Conservation (phyloP, 2,329 filamentous ascomycete genomes). For the Fusarium xylarioides region DNA sequence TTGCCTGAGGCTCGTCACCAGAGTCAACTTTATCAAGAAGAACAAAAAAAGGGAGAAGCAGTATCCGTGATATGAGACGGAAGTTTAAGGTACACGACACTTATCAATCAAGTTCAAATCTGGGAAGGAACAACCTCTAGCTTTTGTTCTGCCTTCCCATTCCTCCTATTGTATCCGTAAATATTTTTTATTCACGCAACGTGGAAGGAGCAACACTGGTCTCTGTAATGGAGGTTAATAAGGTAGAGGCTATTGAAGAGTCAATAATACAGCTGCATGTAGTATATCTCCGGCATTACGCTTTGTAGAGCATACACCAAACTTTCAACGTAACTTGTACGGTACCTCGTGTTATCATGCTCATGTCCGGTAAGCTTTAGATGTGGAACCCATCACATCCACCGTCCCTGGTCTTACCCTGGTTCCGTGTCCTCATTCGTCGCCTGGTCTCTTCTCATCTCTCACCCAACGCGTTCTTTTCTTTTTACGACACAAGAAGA, state of each 20-base stretch:
- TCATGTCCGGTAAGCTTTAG: conserved; percentile 33
- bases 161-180: not conserved
- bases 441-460: conserved; percentile 38
- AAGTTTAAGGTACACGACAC: not conserved
- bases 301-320: conserved; percentile 20
- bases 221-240: not conserved
- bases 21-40: not conserved
- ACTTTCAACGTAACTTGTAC: conserved; percentile 18
- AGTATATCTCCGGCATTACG: not conserved
- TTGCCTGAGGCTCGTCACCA: not conserved
- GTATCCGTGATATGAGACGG: not conserved
- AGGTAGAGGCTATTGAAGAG: not conserved
- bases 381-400: conserved; percentile 33
- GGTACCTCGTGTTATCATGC: conserved; percentile 31
- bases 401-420: conserved; percentile 34
- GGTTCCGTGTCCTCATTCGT: conserved; percentile 37
- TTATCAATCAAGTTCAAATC: not conserved
- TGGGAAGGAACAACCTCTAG: not conserved
- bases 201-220: not conserved
- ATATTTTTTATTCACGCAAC: not conserved
- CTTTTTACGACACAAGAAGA: conserved; percentile 39
- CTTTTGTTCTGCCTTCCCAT: not conserved
- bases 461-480: conserved; percentile 42
- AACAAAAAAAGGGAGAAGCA: not conserved
- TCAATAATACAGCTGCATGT: conserved; percentile 11